phyloP scores from a whole-genome alignment of 2,329 filamentous ascomycete species.

The Xylaria arbuscula region DNA sequence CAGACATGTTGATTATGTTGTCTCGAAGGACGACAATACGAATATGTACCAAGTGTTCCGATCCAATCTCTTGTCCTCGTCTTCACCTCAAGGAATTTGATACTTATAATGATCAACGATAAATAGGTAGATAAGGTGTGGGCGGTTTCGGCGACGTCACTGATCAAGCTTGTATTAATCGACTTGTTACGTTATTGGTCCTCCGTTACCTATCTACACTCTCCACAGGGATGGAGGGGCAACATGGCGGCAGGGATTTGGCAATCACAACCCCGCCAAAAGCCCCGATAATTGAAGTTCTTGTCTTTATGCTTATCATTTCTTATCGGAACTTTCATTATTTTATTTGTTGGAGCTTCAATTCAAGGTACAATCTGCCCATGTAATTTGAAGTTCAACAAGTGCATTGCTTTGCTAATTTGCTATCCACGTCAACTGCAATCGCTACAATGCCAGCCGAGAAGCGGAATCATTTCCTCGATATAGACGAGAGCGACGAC shows the following conservation, averaged over 20 bases:
- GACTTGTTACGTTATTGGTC: neutral
- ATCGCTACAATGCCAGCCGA: slow-evolving; percentile 68
- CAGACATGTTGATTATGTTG: slow-evolving; percentile 68
- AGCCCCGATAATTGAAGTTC: slow-evolving; percentile 24
- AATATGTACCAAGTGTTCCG: neutral
- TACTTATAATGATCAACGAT: neutral
- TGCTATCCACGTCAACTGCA: neutral
- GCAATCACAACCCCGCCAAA: slow-evolving; percentile 34
- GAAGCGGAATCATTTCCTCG: slow-evolving; percentile 79
- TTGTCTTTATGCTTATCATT: slow-evolving; percentile 8
- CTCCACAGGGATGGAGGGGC: slow-evolving; percentile 27
- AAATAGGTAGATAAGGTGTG: neutral
- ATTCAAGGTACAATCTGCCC: too few species aligned
- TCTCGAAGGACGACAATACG: neutral
- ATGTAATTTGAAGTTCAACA: neutral
- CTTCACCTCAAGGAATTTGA: neutral
- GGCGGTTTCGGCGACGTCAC: slow-evolving; percentile 7
- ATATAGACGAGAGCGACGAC: slow-evolving; percentile 68
- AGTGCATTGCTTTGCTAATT: neutral
- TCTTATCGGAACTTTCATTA: slow-evolving; percentile 27
- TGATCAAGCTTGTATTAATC: neutral
- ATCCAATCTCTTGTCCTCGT: neutral
- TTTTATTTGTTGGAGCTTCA: slow-evolving; percentile 3
- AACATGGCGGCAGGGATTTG: slow-evolving; percentile 17
- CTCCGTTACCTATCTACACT: neutral